Conservation (phyloP, 805 yeast genomes). For the Jamesozyma spencerorum region DNA sequence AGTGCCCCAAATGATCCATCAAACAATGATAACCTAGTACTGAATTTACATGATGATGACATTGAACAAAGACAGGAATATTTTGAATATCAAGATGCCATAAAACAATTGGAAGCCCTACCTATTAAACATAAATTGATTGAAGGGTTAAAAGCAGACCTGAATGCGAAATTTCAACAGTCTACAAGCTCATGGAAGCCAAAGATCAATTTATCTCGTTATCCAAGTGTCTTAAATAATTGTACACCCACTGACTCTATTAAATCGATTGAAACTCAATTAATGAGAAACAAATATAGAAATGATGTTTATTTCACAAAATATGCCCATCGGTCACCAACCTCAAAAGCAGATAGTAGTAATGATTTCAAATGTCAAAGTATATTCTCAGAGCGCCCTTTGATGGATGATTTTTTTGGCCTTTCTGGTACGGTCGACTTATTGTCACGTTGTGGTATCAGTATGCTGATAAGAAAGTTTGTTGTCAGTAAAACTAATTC, state of each 20-base stretch:
- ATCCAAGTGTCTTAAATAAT: background rate
- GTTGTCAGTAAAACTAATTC: background rate
- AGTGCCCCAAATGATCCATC: too few relatives aligned
- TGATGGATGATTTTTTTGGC: constrained; percentile 25
- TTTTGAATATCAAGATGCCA: constrained; percentile 9
- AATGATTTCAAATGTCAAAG: too few relatives aligned
- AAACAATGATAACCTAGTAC: too few relatives aligned
- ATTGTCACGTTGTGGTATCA: constrained; percentile 26
- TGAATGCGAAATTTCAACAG: constrained; percentile 11
- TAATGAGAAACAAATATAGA: constrained; percentile 24
- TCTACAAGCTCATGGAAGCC: constrained; percentile 17
- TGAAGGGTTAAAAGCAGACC: constrained; percentile 11
- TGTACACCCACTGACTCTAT: constrained; percentile 1
- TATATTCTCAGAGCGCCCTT: constrained; percentile 7
- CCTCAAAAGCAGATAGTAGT: background rate
- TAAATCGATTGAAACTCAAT: constrained; percentile 24
- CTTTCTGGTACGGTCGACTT: constrained; percentile 22
- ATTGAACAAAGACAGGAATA: constrained; percentile 12
- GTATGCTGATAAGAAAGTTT: constrained; percentile 15
- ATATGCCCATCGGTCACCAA: constrained; percentile 9
- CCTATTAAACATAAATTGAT: constrained; percentile 7
- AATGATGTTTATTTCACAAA: constrained; percentile 17
- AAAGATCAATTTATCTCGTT: constrained; percentile 9
- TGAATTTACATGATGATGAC: constrained; percentile 19
- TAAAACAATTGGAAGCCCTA: constrained; percentile 12